phyloP scores from a whole-genome alignment of 352 stramenopile genomes.

The Pythium brachiatum region DNA sequence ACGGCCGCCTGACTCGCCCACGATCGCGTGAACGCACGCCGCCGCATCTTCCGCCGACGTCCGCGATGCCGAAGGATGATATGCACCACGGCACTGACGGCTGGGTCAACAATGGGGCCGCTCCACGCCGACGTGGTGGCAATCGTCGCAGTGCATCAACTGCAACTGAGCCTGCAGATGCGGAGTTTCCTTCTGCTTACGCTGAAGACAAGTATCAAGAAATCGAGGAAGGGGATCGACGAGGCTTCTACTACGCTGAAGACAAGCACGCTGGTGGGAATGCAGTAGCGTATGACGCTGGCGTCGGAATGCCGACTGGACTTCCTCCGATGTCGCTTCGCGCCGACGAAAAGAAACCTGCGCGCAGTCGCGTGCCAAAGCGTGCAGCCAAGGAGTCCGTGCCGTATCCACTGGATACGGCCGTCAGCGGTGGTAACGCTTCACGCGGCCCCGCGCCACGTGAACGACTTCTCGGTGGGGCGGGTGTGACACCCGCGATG shows the following conservation, averaged over 20 bases:
- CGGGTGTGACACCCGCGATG: slow-evolving; percentile 9
- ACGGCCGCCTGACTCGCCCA: background rate
- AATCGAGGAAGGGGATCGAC: background rate
- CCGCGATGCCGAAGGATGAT: background rate
- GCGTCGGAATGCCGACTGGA: background rate
- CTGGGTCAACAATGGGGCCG: background rate
- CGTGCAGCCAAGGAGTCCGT: slow-evolving; percentile 49
- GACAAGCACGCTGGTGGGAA: slow-evolving; percentile 4
- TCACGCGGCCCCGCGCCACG: background rate
- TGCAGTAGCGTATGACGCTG: background rate
- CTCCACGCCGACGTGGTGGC: background rate
- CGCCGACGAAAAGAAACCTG: slow-evolving; percentile 11
- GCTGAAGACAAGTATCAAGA: slow-evolving; percentile 12
- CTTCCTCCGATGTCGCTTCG: background rate
- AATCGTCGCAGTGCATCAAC: background rate
- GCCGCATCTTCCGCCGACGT: background rate
- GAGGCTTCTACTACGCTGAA: slow-evolving; percentile 7
- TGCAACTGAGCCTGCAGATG: background rate
- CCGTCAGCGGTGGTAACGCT: background rate
- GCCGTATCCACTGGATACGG: slow-evolving; percentile 7
- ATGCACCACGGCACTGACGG: background rate
- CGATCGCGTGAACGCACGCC: background rate
- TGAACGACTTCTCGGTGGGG: background rate
- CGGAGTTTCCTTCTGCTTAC: background rate
- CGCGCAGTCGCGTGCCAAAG: slow-evolving; percentile 30